Base-by-base conservation (phyloP, 2,329 filamentous ascomycete species). In the Penicillium sclerotiorum region DNA sequence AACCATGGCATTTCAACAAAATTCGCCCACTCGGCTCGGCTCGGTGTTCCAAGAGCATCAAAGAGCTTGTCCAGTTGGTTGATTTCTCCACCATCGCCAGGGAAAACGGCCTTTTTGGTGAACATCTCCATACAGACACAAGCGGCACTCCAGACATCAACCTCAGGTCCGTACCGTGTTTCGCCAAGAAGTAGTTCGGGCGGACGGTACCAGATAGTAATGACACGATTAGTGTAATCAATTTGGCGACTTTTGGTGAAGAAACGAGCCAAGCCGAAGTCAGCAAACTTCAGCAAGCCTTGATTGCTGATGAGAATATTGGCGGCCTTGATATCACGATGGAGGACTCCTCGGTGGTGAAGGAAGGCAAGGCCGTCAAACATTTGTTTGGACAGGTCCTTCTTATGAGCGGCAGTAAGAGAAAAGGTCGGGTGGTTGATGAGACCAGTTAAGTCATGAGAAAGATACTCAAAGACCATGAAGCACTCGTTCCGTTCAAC, bases 401-500 rank as follows among this genome's bases (percentile, higher is more conserved):
- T 99, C 73, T 91, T 95, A 69, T 97, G 92, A 0, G 87, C 84
- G 4, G 85, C 76, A 30, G 94, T 88, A 12, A 99, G 82, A 52
- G 86, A 87, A 73, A 96, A 99, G 0, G 87, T 88, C 0, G 94
- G 94, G 65, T 99, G 94, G 63, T 97, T 97, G 53, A 99, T 83
- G 25, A 99, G 78, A 12, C 94, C 94, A 2, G 94, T 99, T 53
- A 99, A 77, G 69, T 99, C 94, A 69, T 99, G 94, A 1, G 94
- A 93, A 25, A 97, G 80, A 67, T 99, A 99, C 70, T 99, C 94
- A 58, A 99, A 99, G 3, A 99, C 94, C 94, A 99, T 99, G 73
- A 95, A 99, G 70, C 94, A 99, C 72, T 97, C 92, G 60, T 97
- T 97, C 67, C 88, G 89, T 73, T 99, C 94, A 2, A 99, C 94